Conservation (phyloP, 169 alveolate species). For the Cytauxzoon felis region DNA sequence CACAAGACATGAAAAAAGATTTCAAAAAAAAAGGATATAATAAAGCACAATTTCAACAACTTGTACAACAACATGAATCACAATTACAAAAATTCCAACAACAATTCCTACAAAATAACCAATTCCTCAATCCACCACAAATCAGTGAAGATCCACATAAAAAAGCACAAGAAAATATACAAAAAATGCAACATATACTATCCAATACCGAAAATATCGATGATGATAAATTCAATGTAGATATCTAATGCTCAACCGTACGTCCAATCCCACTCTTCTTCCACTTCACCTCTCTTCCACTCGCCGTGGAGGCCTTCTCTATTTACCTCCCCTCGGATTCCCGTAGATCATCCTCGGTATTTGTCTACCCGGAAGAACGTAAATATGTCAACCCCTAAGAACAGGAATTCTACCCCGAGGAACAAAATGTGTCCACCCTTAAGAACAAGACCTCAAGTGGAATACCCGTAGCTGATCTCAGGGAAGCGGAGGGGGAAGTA, state of each 20-base stretch:
- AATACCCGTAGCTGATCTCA: too few relatives aligned
- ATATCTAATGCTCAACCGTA: not conserved
- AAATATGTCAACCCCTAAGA: too few relatives aligned
- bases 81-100: conserved; percentile 56
- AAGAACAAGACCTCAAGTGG: too few relatives aligned
- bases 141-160: conserved; percentile 11
- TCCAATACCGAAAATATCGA: conserved; percentile 6
- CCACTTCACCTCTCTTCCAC: too few relatives aligned
- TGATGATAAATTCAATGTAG: conserved; percentile 37
- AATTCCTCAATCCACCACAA: conserved; percentile 9
- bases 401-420: too few relatives aligned
- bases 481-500: too few relatives aligned
- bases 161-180: conserved; percentile 15
- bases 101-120: conserved; percentile 30
- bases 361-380: too few relatives aligned
- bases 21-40: conserved; percentile 28
- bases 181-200: conserved; percentile 23
- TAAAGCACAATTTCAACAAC: conserved; percentile 28
- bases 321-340: too few relatives aligned
- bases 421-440: too few relatives aligned
- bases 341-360: too few relatives aligned
- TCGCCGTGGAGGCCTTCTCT: too few relatives aligned
- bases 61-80: conserved; percentile 47
- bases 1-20: conserved; percentile 71
- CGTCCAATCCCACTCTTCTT: too few relatives aligned